phyloP scores from a whole-genome alignment of 495 filamentous ascomycete genomes.

The Penicillium arizonense region DNA sequence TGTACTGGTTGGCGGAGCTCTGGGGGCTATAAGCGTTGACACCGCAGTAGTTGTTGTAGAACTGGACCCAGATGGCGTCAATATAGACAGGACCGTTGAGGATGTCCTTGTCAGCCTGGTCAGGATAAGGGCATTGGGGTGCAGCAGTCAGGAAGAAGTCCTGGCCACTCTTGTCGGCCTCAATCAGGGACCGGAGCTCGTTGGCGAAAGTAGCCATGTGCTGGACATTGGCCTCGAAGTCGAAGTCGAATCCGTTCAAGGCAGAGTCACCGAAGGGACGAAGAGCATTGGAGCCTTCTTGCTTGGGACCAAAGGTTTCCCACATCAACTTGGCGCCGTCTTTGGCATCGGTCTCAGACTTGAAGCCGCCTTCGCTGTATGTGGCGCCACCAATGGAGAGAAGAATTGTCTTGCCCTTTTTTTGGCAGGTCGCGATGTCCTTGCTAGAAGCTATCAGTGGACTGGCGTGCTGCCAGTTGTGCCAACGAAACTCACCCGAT shows the following conservation, averaged over 20 bases:
- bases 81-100: conserved; percentile 52
- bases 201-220: conserved; percentile 56
- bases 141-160: conserved; percentile 63
- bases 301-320: conserved; percentile 59
- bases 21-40: conserved; percentile 50
- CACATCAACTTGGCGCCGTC: conserved; percentile 61
- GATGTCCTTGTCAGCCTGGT: conserved; percentile 56
- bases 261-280: conserved; percentile 64
- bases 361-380: conserved; percentile 62
- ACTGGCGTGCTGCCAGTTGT: neutral
- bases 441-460: conserved; percentile 23
- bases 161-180: conserved; percentile 45
- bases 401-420: conserved; percentile 62
- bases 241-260: conserved; percentile 73
- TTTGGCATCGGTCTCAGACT: conserved; percentile 47
- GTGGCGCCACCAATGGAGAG: conserved; percentile 66
- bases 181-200: conserved; percentile 53
- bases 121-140: conserved; percentile 67
- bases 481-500: conserved; percentile 46
- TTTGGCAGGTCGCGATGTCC: conserved; percentile 67
- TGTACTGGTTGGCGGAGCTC: conserved; percentile 56
- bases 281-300: conserved; percentile 24
- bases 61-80: conserved; percentile 69
- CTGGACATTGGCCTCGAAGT: conserved; percentile 52
- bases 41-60: conserved; percentile 76